A percentile compares a stretch with the other conserved stretches of the same genome.
These are phyloP conservation scores for Fusarium dlaminii DNA, from an alignment of 2,329 filamentous ascomycete genomes.

Conservation along the genomic window DNA sequence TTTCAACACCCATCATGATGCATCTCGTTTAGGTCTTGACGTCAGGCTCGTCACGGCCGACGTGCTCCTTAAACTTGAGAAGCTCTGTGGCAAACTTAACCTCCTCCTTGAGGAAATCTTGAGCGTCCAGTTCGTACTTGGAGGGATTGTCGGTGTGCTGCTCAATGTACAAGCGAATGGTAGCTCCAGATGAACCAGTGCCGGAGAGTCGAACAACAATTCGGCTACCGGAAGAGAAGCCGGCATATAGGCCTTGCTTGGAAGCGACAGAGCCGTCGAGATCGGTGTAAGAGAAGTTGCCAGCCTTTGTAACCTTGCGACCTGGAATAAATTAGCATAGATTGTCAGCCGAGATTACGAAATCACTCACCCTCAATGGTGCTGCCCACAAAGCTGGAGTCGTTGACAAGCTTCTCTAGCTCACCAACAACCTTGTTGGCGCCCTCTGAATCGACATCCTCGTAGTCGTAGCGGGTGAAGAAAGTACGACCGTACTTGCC, in stretches of 20 bases:
- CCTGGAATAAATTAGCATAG: slow-evolving; percentile 52
- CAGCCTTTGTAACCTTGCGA: slow-evolving; percentile 86
- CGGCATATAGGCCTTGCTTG: slow-evolving; percentile 95
- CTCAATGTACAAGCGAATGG: slow-evolving; percentile 96
- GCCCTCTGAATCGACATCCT: slow-evolving; percentile 89
- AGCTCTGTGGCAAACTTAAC: slow-evolving; percentile 86
- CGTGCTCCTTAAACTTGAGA: slow-evolving; percentile 91
- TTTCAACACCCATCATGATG: not conserved
- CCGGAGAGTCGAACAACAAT: slow-evolving; percentile 95
- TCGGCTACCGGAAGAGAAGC: slow-evolving; percentile 93
- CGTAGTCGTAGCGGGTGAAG: slow-evolving; percentile 99
- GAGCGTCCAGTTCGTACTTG: slow-evolving; percentile 83
- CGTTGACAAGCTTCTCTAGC: slow-evolving; percentile 80
- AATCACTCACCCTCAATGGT: slow-evolving; percentile 71
- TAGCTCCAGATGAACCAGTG: slow-evolving; percentile 93
- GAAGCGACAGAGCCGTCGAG: slow-evolving; percentile 96
- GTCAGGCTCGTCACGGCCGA: slow-evolving; percentile 92
- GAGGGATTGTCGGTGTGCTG: slow-evolving; percentile 86
- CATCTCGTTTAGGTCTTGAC: slow-evolving; percentile 80
- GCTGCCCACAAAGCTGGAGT: slow-evolving; percentile 81
- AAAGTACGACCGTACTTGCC: slow-evolving; percentile 94
- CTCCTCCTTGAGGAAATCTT: slow-evolving; percentile 92
- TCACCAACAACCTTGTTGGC: slow-evolving; percentile 90
- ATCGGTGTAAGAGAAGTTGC: slow-evolving; percentile 98
- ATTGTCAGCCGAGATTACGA: not conserved